These are phyloP conservation scores for Solanum hybrid DNA, from an alignment of 305 asterid species.

Conservation along the genomic window DNA sequence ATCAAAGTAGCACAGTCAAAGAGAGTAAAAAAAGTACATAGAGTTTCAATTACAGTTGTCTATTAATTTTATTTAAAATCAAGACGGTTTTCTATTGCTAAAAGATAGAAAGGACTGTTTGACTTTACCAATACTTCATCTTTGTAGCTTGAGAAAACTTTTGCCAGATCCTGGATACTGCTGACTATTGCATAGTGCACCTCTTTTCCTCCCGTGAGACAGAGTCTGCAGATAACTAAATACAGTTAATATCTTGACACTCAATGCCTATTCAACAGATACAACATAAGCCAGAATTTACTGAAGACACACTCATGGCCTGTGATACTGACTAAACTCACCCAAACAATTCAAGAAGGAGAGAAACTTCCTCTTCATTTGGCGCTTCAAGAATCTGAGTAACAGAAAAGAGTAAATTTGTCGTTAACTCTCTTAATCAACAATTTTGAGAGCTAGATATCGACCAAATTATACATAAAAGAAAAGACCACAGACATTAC, in stretches of 20 bases:
- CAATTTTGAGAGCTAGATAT: neutral
- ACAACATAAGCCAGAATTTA: neutral
- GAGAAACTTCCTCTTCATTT: constrained; percentile 78
- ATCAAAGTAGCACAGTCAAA: neutral
- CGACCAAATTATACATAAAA: neutral
- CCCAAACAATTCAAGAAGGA: constrained; percentile 86
- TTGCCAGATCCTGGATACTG: constrained; percentile 97
- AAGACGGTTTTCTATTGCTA: neutral
- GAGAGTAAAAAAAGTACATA: neutral
- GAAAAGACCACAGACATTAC: neutral
- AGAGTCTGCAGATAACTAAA: constrained; percentile 48
- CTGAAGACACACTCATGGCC: neutral
- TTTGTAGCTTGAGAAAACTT: constrained; percentile 70
- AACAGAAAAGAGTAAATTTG: constrained; percentile 21
- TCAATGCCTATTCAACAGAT: constrained; percentile 1
- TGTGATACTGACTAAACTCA: constrained; percentile 24
- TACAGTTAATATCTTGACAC: constrained; percentile 8
- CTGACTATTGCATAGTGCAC: constrained; percentile 89
- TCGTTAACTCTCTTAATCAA: neutral
- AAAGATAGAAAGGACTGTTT: neutral
- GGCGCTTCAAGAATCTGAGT: constrained; percentile 91
- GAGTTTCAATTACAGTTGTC: neutral
- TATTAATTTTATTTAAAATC: neutral
- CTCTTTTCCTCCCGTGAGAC: constrained; percentile 91
- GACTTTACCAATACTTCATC: constrained; percentile 88